These are phyloP conservation scores for Paecilomyces niveus DNA, from an alignment of 2,329 filamentous ascomycete species.

Conservation along the genomic window DNA sequence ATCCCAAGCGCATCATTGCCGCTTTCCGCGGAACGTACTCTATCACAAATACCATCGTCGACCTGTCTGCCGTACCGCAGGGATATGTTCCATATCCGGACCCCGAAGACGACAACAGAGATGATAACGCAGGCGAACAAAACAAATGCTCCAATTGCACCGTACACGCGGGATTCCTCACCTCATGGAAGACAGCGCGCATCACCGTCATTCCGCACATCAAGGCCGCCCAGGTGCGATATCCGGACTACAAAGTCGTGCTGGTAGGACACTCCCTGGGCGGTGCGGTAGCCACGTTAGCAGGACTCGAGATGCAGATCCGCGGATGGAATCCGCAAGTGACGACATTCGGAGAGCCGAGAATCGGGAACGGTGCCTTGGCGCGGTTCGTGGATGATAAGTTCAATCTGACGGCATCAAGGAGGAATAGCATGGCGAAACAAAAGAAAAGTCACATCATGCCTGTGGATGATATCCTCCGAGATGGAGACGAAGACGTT, in stretches of 20 bases:
- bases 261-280: constrained; percentile 88
- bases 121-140: constrained; percentile 30
- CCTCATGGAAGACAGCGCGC: constrained; percentile 73
- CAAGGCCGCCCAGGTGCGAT: constrained; percentile 48
- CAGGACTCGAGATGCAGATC: constrained; percentile 70
- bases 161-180: constrained; percentile 84
- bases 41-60: constrained; percentile 80
- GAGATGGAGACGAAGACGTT: constrained; percentile 7
- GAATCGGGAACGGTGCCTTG: constrained; percentile 50
- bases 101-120: constrained; percentile 36
- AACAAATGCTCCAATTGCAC: constrained; percentile 76
- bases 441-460: neutral
- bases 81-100: constrained; percentile 83
- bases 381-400: constrained; percentile 47
- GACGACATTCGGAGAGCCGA: constrained; percentile 90
- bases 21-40: constrained; percentile 95
- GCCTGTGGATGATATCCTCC: neutral
- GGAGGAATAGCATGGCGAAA: neutral
- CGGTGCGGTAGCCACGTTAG: constrained; percentile 83
- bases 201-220: constrained; percentile 62
- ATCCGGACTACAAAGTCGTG: constrained; percentile 66
- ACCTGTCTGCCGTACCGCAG: constrained; percentile 83
- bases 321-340: constrained; percentile 69
- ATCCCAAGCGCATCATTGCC: constrained; percentile 62
- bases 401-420: constrained; percentile 34